Evolutionary conservation across 805 yeast species (phyloP).

Genomic region (Candida yuanshanica): DNA sequence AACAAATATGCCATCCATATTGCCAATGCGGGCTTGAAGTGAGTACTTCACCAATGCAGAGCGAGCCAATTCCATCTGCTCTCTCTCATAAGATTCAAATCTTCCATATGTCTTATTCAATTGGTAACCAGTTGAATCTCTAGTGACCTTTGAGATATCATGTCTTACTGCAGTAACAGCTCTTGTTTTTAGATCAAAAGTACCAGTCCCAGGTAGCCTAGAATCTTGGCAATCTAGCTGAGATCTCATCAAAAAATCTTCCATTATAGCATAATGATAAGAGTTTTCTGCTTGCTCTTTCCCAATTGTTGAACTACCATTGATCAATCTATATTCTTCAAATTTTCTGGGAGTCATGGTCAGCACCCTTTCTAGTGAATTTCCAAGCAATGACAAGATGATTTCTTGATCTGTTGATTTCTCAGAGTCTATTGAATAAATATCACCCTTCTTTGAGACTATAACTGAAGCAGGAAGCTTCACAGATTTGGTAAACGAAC

Average conservation of each 20-base stretch:
- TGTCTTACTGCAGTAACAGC: constrained; percentile 85
- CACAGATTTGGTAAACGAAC: constrained; percentile 39
- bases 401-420: constrained; percentile 61
- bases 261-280: constrained; percentile 73
- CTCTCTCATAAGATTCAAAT: constrained; percentile 79
- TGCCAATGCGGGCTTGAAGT: constrained; percentile 89
- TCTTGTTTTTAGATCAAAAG: constrained; percentile 87
- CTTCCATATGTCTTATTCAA: constrained; percentile 56
- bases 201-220: constrained; percentile 81
- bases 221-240: constrained; percentile 81
- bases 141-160: constrained; percentile 54
- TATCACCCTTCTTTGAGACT: constrained; percentile 38
- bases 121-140: constrained; percentile 49
- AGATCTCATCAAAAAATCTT: constrained; percentile 75
- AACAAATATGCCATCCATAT: constrained; percentile 93
- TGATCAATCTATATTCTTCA: constrained; percentile 25
- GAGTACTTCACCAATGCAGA: constrained; percentile 79
- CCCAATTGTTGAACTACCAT: constrained; percentile 8
- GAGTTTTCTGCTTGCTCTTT: constrained; percentile 20
- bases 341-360: constrained; percentile 56
- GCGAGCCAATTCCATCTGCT: constrained; percentile 65
- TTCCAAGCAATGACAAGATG: constrained; percentile 70
- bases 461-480: constrained; percentile 51
- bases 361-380: constrained; percentile 68
- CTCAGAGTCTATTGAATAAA: constrained; percentile 68